Evolutionary conservation across 2,329 filamentous ascomycete genomes (phyloP).

Genomic region (Microcyclospora tardicrescens): DNA sequence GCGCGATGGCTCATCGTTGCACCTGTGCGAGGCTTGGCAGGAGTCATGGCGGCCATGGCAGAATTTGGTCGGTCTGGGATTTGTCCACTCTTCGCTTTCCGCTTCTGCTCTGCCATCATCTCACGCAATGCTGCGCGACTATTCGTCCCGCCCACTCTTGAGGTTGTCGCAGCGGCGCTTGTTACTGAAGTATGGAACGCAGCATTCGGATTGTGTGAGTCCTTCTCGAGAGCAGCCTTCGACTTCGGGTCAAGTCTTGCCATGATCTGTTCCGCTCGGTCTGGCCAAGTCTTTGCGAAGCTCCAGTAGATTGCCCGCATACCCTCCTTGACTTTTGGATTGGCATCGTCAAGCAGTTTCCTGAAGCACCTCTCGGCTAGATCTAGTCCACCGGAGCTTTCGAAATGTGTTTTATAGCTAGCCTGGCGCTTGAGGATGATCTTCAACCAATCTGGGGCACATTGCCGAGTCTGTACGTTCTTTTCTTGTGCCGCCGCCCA

Average conservation of each 20-base stretch:
- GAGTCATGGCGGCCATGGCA: slow-evolving; percentile 41
- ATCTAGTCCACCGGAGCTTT: slow-evolving; percentile 73
- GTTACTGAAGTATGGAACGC: slow-evolving; percentile 31
- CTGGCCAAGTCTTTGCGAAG: slow-evolving; percentile 65
- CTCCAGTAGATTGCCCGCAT: slow-evolving; percentile 80
- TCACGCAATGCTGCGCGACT: slow-evolving; percentile 56
- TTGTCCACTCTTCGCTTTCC: slow-evolving; percentile 42
- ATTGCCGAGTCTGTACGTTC: slow-evolving; percentile 75
- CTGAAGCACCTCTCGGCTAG: slow-evolving; percentile 77
- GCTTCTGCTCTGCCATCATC: slow-evolving; percentile 60
- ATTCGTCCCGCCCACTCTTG: slow-evolving; percentile 32
- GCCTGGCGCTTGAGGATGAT: slow-evolving; percentile 67
- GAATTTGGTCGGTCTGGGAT: slow-evolving; percentile 44
- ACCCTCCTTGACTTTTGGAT: slow-evolving; percentile 77
- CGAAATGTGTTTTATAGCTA: slow-evolving; percentile 66
- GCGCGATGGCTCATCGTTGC: slow-evolving; percentile 11
- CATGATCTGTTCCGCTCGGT: slow-evolving; percentile 66
- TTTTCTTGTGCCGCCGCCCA: slow-evolving; percentile 78
- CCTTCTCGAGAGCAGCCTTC: slow-evolving; percentile 67
- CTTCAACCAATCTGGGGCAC: slow-evolving; percentile 69
- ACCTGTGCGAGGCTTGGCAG: slow-evolving; percentile 28
- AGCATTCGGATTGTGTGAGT: slow-evolving; percentile 64
- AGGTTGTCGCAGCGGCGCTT: slow-evolving; percentile 22
- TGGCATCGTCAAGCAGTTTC: slow-evolving; percentile 77
- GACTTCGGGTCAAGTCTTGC: slow-evolving; percentile 64